Conservation (phyloP, 352 stramenopile species). For the Plasmopara halstedii region DNA sequence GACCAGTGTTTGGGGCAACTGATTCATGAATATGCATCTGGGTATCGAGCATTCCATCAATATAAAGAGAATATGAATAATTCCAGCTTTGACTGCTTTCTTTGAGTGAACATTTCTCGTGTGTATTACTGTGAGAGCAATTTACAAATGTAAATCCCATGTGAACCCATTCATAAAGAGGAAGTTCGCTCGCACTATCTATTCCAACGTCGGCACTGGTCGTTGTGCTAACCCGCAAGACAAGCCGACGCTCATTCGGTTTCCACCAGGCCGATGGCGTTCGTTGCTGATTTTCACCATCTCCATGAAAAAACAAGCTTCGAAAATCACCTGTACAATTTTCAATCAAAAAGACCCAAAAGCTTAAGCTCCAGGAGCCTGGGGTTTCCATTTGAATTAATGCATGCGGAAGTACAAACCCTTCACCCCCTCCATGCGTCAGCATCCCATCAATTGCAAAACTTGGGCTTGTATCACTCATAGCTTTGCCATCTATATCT, state of each 20-base stretch:
- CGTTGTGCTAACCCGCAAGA: slow-evolving; percentile 61
- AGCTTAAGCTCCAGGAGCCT: slow-evolving; percentile 56
- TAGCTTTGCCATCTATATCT: background rate
- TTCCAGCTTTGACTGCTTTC: slow-evolving; percentile 12
- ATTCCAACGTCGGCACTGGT: slow-evolving; percentile 48
- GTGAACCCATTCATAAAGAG: slow-evolving; percentile 55
- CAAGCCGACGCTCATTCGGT: slow-evolving; percentile 50
- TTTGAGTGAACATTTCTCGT: slow-evolving; percentile 5
- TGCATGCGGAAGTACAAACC: slow-evolving; percentile 34
- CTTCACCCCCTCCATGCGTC: slow-evolving; percentile 38
- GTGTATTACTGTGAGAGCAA: slow-evolving; percentile 18
- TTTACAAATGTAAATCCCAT: slow-evolving; percentile 68
- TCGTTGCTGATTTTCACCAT: slow-evolving; percentile 48
- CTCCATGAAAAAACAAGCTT: slow-evolving; percentile 78
- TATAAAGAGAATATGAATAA: slow-evolving; percentile 44
- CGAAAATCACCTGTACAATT: slow-evolving; percentile 50
- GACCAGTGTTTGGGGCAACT: slow-evolving; percentile 46
- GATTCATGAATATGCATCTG: slow-evolving; percentile 33
- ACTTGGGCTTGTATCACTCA: slow-evolving; percentile 14
- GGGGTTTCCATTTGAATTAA: slow-evolving; percentile 21
- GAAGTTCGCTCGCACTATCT: slow-evolving; percentile 35
- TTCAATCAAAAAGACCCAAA: slow-evolving; percentile 57
- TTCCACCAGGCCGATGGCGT: slow-evolving; percentile 80
- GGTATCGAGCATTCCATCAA: slow-evolving; percentile 56
- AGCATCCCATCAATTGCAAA: slow-evolving; percentile 41